Evolutionary conservation across 805 yeast genomes (phyloP), one percentile per base, ranked within the genome.

Genomic region (Candida vartiovaarae): DNA sequence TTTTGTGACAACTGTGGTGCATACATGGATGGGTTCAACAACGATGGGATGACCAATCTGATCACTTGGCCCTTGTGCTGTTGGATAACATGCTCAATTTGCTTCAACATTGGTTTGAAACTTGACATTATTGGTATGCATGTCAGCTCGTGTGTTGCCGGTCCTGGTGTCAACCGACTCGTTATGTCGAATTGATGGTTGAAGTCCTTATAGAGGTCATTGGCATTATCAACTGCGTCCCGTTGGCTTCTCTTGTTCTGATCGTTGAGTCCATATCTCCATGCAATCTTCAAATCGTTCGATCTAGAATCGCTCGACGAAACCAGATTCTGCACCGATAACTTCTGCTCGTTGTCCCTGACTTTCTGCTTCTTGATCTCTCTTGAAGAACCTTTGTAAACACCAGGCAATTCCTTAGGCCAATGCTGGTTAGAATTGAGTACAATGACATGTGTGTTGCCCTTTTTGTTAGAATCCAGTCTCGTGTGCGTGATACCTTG

Each of bases 261-360:
- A 40, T 68, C 67, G 25, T 68, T 68, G 42, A 70, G 64, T 0
- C 91, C 93, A 57, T 90, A 90, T 55, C 97, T 75, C 98, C 98
- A 90, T 1, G 98, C 97, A 52, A 90, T 90, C 58, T 82, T 85
- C 72, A 90, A 67, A 50, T 82, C 86, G 38, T 36, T 34, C 34
- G 41, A 36, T 32, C 32, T 15, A 8, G 26, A 8, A 32, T 10
- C 36, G n/a, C 39, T 32, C 24, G 60, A 57, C 47, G 74, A 75
- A 3, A 77, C 62, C 54, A 83, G 57, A 56, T 85, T 85, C 29
- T 82, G 76, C 3, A 84, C 91, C 44, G 85, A 79, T 5, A 86
- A 57, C 53, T 80, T 77, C 9, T 76, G 67, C 55, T 83, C 83
- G 46, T 81, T 75, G 44, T 72, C 74, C 15, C 65, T 58, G 4